A percentile compares a stretch with the other conserved stretches of the same genome.
phyloP scores from a whole-genome alignment of 2,329 filamentous ascomycete species.

The Colletotrichum tamarilloi region DNA sequence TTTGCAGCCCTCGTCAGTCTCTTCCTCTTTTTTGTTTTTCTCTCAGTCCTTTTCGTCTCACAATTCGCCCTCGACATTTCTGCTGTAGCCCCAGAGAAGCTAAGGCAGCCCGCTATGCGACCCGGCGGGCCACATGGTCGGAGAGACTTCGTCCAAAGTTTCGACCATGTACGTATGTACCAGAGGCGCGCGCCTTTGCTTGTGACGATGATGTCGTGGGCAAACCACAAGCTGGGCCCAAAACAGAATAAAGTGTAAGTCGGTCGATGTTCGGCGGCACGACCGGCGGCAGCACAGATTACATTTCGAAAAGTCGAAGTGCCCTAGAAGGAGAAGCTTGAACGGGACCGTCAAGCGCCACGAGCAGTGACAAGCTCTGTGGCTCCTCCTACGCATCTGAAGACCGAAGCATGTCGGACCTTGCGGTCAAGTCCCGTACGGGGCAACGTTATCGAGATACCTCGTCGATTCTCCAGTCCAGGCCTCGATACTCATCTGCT shows the following conservation, averaged over 20 bases:
- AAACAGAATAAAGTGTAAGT: slow-evolving; percentile 25
- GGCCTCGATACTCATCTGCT: not conserved
- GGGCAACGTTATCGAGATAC: slow-evolving; percentile 2
- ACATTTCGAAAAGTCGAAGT: not conserved
- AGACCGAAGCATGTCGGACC: not conserved
- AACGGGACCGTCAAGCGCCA: not conserved
- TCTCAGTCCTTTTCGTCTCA: not conserved
- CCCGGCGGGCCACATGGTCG: slow-evolving; percentile 32
- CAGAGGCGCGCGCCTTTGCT: slow-evolving; percentile 35
- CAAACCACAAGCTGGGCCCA: slow-evolving; percentile 2
- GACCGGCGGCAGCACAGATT: slow-evolving; percentile 21
- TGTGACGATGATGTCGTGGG: slow-evolving; percentile 33
- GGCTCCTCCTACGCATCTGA: not conserved
- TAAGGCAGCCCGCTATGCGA: slow-evolving; percentile 32
- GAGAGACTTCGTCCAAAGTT: slow-evolving; percentile 31
- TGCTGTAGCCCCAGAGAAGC: slow-evolving; percentile 29
- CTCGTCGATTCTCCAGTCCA: not conserved
- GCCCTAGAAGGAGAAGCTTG: not conserved
- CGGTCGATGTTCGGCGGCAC: slow-evolving; percentile 16
- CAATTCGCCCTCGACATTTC: slow-evolving; percentile 35
- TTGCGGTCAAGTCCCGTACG: not conserved
- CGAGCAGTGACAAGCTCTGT: not conserved
- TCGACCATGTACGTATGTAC: slow-evolving; percentile 29
- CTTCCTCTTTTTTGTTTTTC: slow-evolving; percentile 8
- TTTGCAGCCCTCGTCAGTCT: slow-evolving; percentile 23